Conservation (phyloP, 768 basidiomycete species). For the Phlegmacium glaucopus region DNA sequence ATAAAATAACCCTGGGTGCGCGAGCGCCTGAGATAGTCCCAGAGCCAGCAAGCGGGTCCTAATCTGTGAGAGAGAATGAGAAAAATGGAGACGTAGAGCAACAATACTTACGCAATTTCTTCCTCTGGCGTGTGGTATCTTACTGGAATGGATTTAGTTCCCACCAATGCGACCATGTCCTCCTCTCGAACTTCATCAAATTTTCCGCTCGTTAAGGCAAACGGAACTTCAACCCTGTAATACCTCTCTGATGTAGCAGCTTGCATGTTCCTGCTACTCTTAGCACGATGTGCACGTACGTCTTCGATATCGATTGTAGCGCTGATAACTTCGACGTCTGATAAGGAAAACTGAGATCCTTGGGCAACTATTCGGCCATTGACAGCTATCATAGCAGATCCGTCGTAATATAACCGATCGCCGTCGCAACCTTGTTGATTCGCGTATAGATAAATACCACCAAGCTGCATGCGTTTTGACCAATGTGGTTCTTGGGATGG, state of each 20-base stretch:
- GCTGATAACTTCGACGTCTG: slow-evolving; percentile 94
- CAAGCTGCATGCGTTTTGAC: slow-evolving; percentile 54
- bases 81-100: neutral
- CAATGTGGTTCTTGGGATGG: neutral
- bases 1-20: slow-evolving; percentile 93
- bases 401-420: slow-evolving; percentile 96
- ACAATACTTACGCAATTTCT: slow-evolving; percentile 85
- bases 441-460: slow-evolving; percentile 95
- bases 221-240: slow-evolving; percentile 77
- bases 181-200: slow-evolving; percentile 61
- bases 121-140: slow-evolving; percentile 88
- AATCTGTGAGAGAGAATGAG: slow-evolving; percentile 46
- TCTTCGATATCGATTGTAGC: slow-evolving; percentile 98
- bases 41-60: slow-evolving; percentile 99
- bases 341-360: slow-evolving; percentile 93
- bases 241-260: slow-evolving; percentile 75
- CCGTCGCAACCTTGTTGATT: slow-evolving; percentile 99
- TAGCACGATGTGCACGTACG: slow-evolving; percentile 84
- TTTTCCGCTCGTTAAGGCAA: slow-evolving; percentile 74
- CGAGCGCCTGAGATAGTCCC: slow-evolving; percentile 97
- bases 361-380: slow-evolving; percentile 93
- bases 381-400: slow-evolving; percentile 92
- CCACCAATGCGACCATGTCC: slow-evolving; percentile 37
- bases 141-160: slow-evolving; percentile 42
- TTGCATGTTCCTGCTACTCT: slow-evolving; percentile 86